Conservation (phyloP, 148 eudicot species). For the Euryodendron excelsum region DNA sequence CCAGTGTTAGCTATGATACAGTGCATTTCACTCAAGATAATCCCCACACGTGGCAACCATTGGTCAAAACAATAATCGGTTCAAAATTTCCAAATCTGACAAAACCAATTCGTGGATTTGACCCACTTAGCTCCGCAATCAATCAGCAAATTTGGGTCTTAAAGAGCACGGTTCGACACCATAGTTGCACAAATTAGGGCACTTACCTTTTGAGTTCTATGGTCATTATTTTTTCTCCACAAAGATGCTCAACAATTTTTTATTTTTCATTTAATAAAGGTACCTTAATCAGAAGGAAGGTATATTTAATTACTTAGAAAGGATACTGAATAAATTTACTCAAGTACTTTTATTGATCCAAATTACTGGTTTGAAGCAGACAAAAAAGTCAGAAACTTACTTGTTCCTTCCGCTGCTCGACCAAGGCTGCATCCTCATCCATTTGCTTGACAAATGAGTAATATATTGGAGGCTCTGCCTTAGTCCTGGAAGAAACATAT, state of each 20-base stretch:
- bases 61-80: background rate
- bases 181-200: background rate
- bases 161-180: background rate
- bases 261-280: background rate
- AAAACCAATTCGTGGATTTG: too few species aligned
- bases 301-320: background rate
- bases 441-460: constrained; percentile 69
- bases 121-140: background rate
- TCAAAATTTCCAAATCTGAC: background rate
- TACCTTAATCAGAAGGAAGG: background rate
- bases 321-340: background rate
- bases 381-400: constrained; percentile 31
- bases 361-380: background rate
- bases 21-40: background rate
- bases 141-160: background rate
- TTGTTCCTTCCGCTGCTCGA: constrained; percentile 72
- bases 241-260: background rate
- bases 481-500: constrained; percentile 61
- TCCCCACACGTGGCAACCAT: background rate
- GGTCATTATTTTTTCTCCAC: background rate
- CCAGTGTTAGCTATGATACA: background rate
- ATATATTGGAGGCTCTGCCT: constrained; percentile 85
- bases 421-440: constrained; percentile 48
- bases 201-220: background rate
- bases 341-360: background rate